Conservation (phyloP, 148 eudicot species). For the Silene conica region DNA sequence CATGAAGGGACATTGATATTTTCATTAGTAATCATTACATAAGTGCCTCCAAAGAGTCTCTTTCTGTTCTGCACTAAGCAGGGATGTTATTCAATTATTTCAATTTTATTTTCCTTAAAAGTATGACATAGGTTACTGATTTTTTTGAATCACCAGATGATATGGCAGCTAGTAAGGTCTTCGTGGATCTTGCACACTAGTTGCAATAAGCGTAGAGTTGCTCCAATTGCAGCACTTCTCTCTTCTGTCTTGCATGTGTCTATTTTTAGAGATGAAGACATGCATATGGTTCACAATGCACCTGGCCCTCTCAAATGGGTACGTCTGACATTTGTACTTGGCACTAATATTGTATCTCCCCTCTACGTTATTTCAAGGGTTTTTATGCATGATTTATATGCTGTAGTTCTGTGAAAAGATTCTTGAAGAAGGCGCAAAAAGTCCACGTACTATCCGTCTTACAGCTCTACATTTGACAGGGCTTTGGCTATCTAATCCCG, state of each 20-base stretch:
- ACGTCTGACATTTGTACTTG: conserved; percentile 17
- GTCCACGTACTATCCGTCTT: conserved; percentile 98
- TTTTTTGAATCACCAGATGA: conserved; percentile 54
- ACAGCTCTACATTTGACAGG: conserved; percentile 93
- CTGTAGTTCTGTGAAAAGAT: conserved; percentile 76
- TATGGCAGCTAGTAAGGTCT: conserved; percentile 82
- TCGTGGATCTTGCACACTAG: conserved; percentile 89
- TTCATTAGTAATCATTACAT: neutral
- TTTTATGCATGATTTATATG: conserved; percentile 5
- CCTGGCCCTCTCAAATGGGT: conserved; percentile 98
- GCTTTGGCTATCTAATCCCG: conserved; percentile 71
- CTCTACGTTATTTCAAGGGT: neutral
- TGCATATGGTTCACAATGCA: conserved; percentile 63
- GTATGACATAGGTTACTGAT: neutral
- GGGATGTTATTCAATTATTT: neutral
- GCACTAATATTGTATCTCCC: neutral
- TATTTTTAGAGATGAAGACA: conserved; percentile 51
- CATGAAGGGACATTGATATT: neutral
- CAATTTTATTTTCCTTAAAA: neutral
- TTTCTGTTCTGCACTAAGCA: neutral
- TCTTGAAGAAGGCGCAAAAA: conserved; percentile 88
- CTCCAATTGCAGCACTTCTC: conserved; percentile 93
- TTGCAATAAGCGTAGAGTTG: conserved; percentile 95
- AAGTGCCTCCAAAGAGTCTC: neutral
- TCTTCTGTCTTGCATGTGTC: conserved; percentile 84